Base-by-base conservation (phyloP, 2,329 filamentous ascomycete genomes). In the Alternaria triticimaculans region DNA sequence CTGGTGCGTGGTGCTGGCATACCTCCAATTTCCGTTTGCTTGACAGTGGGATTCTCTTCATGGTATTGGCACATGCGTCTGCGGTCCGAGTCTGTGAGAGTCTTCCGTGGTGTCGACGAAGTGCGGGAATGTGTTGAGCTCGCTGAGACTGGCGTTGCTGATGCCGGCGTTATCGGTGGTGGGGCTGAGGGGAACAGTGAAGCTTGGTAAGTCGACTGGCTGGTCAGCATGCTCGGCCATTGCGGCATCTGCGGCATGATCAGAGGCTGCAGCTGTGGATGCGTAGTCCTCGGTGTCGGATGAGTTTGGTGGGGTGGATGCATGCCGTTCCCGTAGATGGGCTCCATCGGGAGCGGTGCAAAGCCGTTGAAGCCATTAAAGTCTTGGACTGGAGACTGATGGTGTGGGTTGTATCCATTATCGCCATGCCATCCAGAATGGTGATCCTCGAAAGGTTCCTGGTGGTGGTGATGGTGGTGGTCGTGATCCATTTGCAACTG, bases 21-120 rank as follows among this genome's bases (percentile, higher is more conserved):
- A 92, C 90, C 87, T 82, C 96, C 96, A 81, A 99, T 99, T 76
- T 98, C 95, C 18, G 94, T 96, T 83, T 99, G 96, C 82, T 97
- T 97, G 49, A 93, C 90, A 53, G 89, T 90, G 21, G 95, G 96
- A 77, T 98, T 90, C 66, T 97, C 91, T 77, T 96, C 92, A 72
- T 95, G 92, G 80, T 95, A 97, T 76, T 93, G 88, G 80, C 96
- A 99, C 94, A 99, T 99, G 48, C 89, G 88, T 69, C 94, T 88
- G 68, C 96, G 91, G 78, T 98, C 94, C 62, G 93, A 90, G 76
- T 97, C 93, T 8, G 94, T 97, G 72, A 99, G 84, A 2, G 95
- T 98, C 81, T 93, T 93, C 71, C 94, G 87, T 5, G 92, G 92
- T 51, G 91, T 92, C 51, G 90, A 82, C 64, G 72, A 84, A 67